phyloP scores from a whole-genome alignment of 768 basidiomycete species.

The Cantharellus anzutake region DNA sequence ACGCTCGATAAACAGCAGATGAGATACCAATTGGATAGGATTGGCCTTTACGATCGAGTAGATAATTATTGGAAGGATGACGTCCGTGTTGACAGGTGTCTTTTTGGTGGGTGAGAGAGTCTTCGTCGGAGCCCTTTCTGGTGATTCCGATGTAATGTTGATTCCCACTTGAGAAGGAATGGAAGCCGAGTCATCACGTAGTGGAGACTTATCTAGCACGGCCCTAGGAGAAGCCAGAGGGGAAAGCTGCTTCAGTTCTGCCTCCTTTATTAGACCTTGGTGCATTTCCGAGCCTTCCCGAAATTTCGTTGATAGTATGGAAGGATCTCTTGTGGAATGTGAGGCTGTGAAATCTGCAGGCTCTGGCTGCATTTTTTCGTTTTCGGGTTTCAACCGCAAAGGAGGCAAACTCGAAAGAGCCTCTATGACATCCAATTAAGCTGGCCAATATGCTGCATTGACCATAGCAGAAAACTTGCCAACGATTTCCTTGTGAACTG shows the following conservation, averaged over 20 bases:
- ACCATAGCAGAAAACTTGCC: slow-evolving; percentile 29
- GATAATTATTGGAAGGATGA: slow-evolving; percentile 84
- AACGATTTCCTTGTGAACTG: slow-evolving; percentile 71
- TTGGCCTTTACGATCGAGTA: slow-evolving; percentile 88
- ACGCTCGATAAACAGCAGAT: slow-evolving; percentile 29
- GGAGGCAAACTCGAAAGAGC: slow-evolving; percentile 58
- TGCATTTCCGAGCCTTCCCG: not conserved
- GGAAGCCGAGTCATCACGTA: not conserved
- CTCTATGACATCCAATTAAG: slow-evolving; percentile 23
- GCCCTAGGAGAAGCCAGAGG: not conserved
- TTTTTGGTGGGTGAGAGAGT: not conserved
- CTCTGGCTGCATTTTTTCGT: slow-evolving; percentile 14
- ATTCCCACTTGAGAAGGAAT: not conserved
- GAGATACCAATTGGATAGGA: slow-evolving; percentile 61
- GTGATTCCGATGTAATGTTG: not conserved
- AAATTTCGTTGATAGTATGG: not conserved
- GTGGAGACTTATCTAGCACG: not conserved
- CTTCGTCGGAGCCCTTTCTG: not conserved
- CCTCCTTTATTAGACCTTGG: not conserved
- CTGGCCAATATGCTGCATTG: not conserved
- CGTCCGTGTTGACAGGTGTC: slow-evolving; percentile 58
- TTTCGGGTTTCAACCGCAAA: slow-evolving; percentile 50
- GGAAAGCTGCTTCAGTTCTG: not conserved
- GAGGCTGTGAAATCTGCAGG: slow-evolving; percentile 1
- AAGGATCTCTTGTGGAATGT: too few relatives aligned